phyloP scores from a whole-genome alignment of 805 yeast species.

The Kregervanrija delftensis region DNA sequence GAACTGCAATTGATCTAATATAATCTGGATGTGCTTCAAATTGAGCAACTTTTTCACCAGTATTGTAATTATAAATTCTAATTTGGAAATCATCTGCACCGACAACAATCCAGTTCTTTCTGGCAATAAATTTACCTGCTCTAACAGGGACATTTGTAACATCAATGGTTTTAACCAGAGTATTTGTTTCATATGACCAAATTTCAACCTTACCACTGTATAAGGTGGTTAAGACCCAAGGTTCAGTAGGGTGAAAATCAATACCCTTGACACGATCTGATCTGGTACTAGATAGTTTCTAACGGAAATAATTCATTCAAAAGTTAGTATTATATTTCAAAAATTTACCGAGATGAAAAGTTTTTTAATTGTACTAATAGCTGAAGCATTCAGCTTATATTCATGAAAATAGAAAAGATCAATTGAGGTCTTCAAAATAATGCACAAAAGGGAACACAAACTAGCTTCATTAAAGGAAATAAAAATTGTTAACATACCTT shows the following conservation, averaged over 20 bases:
- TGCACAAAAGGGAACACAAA: not conserved
- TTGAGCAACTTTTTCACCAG: slow-evolving; percentile 89
- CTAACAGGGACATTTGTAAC: slow-evolving; percentile 96
- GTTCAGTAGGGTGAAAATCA: slow-evolving; percentile 97
- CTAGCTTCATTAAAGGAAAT: not conserved
- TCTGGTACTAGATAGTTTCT: slow-evolving; percentile 82
- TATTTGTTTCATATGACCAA: slow-evolving; percentile 86
- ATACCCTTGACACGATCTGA: slow-evolving; percentile 97
- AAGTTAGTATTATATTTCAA: not conserved
- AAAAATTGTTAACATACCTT: slow-evolving; percentile 27
- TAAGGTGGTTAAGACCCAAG: slow-evolving; percentile 90
- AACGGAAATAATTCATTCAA: slow-evolving; percentile 8
- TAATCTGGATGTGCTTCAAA: slow-evolving; percentile 99
- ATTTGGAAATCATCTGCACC: slow-evolving; percentile 95
- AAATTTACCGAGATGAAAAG: too few relatives aligned
- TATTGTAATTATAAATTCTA: slow-evolving; percentile 89
- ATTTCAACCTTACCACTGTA: slow-evolving; percentile 88
- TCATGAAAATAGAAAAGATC: too few relatives aligned
- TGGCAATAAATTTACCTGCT: slow-evolving; percentile 89
- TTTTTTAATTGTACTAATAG: too few relatives aligned
- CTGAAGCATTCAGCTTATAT: too few relatives aligned
- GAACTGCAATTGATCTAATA: slow-evolving; percentile 87
- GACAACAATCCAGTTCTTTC: slow-evolving; percentile 94
- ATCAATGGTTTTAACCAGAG: slow-evolving; percentile 81
- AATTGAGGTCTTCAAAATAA: too few relatives aligned